Conservation (phyloP, 495 filamentous ascomycete species). For the Penicillium egyptiacum region DNA sequence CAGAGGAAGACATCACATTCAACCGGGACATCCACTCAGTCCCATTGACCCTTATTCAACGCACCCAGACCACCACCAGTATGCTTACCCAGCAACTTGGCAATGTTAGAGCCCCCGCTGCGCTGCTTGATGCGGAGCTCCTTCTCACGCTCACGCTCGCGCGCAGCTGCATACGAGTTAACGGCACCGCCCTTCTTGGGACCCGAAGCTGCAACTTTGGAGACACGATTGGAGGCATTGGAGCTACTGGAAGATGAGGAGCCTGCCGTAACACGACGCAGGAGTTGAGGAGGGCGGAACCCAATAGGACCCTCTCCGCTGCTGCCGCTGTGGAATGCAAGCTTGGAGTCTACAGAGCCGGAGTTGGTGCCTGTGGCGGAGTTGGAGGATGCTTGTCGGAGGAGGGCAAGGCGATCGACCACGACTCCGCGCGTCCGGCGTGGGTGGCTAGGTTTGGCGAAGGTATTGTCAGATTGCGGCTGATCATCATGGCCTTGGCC, state of each 20-base stretch:
- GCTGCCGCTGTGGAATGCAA: slow-evolving; percentile 61
- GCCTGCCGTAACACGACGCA: slow-evolving; percentile 73
- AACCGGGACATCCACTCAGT: slow-evolving; percentile 20
- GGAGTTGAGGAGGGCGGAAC: slow-evolving; percentile 76
- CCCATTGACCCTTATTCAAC: slow-evolving; percentile 41
- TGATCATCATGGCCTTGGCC: slow-evolving; percentile 37
- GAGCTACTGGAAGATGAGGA: slow-evolving; percentile 43
- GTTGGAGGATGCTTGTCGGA: slow-evolving; percentile 61
- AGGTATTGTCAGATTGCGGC: slow-evolving; percentile 31
- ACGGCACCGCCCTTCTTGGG: slow-evolving; percentile 71
- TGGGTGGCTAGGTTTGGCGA: slow-evolving; percentile 41
- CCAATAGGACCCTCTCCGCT: slow-evolving; percentile 39
- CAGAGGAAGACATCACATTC: not conserved
- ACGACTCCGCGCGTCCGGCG: slow-evolving; percentile 56
- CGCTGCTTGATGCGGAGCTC: slow-evolving; percentile 52
- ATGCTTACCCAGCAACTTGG: slow-evolving; percentile 41
- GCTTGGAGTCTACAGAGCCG: slow-evolving; percentile 40
- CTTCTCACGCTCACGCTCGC: slow-evolving; percentile 66
- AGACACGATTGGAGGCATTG: slow-evolving; percentile 36
- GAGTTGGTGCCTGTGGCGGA: slow-evolving; percentile 49
- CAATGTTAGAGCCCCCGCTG: slow-evolving; percentile 35
- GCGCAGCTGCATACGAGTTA: slow-evolving; percentile 78
- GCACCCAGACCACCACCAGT: slow-evolving; percentile 34
- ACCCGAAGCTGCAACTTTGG: slow-evolving; percentile 48
- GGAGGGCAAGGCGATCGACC: slow-evolving; percentile 80